Evolutionary conservation across 805 yeast genomes (phyloP).

Genomic region (Hanseniaspora opuntiae): DNA sequence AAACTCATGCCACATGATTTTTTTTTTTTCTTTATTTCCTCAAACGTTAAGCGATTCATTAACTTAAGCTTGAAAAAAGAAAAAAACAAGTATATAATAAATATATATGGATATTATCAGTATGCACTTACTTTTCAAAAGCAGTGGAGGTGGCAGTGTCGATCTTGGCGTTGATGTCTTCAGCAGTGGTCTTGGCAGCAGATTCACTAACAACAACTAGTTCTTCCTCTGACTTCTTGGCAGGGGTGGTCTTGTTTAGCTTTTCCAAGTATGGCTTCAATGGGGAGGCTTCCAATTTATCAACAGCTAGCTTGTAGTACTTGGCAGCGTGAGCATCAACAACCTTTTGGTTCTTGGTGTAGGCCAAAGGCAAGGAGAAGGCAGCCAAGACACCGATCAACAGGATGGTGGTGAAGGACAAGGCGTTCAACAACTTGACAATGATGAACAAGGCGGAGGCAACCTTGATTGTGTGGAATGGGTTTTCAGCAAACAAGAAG

Average conservation of each 20-base stretch:
- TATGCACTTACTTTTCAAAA: slow-evolving; percentile 7
- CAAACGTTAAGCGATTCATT: too few species aligned
- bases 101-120: not conserved
- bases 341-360: slow-evolving; percentile 38
- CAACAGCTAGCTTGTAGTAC: slow-evolving; percentile 34
- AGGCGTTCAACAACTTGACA: slow-evolving; percentile 60
- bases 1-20: too few species aligned
- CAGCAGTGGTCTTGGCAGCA: slow-evolving; percentile 47
- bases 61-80: not conserved
- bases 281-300: slow-evolving; percentile 34
- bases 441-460: slow-evolving; percentile 52
- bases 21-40: too few species aligned
- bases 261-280: slow-evolving; percentile 42
- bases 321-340: slow-evolving; percentile 43
- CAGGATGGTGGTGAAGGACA: slow-evolving; percentile 48
- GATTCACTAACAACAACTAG: slow-evolving; percentile 38
- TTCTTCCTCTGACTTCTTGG: slow-evolving; percentile 31
- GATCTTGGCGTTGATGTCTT: slow-evolving; percentile 12
- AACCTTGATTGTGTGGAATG: slow-evolving; percentile 59
- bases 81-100: not conserved
- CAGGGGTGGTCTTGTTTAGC: slow-evolving; percentile 40
- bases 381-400: slow-evolving; percentile 46
- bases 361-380: slow-evolving; percentile 65
- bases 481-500: slow-evolving; percentile 52
- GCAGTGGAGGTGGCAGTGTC: slow-evolving; percentile 13